These are phyloP conservation scores for Fusarium acutatum DNA, from an alignment of 2,329 filamentous ascomycete species.

Conservation along the genomic window DNA sequence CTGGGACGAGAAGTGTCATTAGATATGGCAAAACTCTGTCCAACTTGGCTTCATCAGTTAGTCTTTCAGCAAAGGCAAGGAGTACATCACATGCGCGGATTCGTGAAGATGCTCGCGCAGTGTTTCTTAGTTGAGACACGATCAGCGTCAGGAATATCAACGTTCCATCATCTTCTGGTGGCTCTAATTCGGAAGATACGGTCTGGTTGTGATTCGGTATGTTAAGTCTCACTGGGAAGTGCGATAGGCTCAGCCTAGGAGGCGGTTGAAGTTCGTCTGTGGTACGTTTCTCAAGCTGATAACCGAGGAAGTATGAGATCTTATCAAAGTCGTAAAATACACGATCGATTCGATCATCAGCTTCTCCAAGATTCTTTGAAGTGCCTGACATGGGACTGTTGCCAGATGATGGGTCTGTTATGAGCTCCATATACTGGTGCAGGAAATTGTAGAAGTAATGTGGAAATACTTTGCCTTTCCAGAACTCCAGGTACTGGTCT, in stretches of 20 bases:
- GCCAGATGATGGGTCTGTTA: conserved; percentile 89
- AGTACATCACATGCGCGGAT: conserved; percentile 91
- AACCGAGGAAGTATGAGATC: conserved; percentile 92
- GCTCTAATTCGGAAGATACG: conserved; percentile 67
- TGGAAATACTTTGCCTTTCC: conserved; percentile 91
- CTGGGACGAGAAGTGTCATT: conserved; percentile 77
- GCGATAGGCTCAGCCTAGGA: conserved; percentile 61
- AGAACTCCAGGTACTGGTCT: conserved; percentile 92
- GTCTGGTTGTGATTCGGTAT: conserved; percentile 85
- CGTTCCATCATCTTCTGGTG: conserved; percentile 83
- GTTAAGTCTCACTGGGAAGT: conserved; percentile 85
- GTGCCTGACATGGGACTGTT: conserved; percentile 75
- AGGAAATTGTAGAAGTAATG: conserved; percentile 97
- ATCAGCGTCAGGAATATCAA: conserved; percentile 91
- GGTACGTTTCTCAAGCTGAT: conserved; percentile 61
- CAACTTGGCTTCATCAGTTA: conserved; percentile 95
- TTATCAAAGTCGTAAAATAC: conserved; percentile 97
- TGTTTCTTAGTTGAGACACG: conserved; percentile 88
- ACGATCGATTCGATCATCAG: conserved; percentile 92
- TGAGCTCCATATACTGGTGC: conserved; percentile 96
- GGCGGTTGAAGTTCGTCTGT: conserved; percentile 39
- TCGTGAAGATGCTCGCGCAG: conserved; percentile 85
- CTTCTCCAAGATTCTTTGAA: conserved; percentile 77
- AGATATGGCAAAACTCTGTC: conserved; percentile 93
- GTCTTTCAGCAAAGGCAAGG: conserved; percentile 86